Base-by-base conservation (phyloP, 2,329 filamentous ascomycete genomes). In the Trichophyton benhamiae region DNA sequence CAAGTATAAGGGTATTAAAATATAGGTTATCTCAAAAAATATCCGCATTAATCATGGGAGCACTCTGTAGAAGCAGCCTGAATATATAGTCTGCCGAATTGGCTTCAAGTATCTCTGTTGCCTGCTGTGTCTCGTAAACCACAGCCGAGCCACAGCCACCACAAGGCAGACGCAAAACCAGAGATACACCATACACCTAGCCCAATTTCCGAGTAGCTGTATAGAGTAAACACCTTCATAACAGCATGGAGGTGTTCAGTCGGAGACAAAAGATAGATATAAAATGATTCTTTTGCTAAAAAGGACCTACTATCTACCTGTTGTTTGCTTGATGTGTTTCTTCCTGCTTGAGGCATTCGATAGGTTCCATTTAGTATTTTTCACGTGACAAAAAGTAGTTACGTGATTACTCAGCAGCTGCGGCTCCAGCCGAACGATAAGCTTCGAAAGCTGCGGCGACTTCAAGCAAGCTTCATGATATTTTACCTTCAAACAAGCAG, bases 41-140 rank as follows among this genome's bases (percentile, higher is more conserved):
- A 13, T 38, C 0, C 9, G n/a, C 15, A n/a, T 7, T 46, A 46
- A 7, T 46, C n/a, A 3, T 20, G 13, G 9, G 13, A 44, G 42
- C 6, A 27, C 25, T 27, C 6, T 6, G 9, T 20, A 8, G 44
- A 11, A 48, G 27, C 13, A 15, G 15, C 6, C 2, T 53, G 30
- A 22, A 30, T 53, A 53, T 53, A 33, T 53, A 15, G 49, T 27
- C 22, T 15, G 3, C 33, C 2, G 13, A 15, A 3, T 30, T 53
- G 49, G 13, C 49, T 30, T 25, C 27, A 53, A 42, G 11, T 58
- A 58, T 58, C 25, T 41, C 13, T 58, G 46, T 55, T 60, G 59
- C 59, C 42, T 60, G 27, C 22, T 53, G 49, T 6, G 27, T n/a
- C 49, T 30, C 49, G 49, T 53, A 53, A 44, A 17, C 27, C 27